Percentiles rank a stretch among this genome's conserved stretches.
These are phyloP conservation scores for Carnegiea gigantea DNA, from an alignment of 179 eudicot species.

Conservation along the genomic window DNA sequence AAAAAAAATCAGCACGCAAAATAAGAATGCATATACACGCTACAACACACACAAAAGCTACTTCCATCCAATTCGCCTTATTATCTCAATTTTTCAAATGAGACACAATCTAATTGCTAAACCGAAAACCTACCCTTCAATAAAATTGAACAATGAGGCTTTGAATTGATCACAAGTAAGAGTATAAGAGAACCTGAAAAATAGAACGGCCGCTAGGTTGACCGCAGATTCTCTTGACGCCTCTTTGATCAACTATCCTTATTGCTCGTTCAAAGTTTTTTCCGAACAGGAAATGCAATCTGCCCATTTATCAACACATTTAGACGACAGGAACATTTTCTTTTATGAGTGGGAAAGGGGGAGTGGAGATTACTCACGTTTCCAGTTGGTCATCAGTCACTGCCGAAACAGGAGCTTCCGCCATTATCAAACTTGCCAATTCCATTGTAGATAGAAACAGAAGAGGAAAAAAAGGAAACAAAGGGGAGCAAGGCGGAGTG, in stretches of 20 bases:
- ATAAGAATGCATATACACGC: no score
- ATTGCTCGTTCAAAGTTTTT: constrained; percentile 86
- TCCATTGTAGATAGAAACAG: neutral
- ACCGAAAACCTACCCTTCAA: no score
- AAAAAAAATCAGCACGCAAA: no score
- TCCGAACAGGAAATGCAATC: constrained; percentile 78
- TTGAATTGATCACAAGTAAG: no score
- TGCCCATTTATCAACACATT: constrained; percentile 7
- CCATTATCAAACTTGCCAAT: constrained; percentile 12
- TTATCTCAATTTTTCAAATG: neutral
- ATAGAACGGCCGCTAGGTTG: constrained; percentile 73
- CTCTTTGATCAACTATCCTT: constrained; percentile 77
- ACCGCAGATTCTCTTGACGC: constrained; percentile 70
- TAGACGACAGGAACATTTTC: no score
- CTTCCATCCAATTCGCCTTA: neutral
- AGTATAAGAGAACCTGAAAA: constrained; percentile 51
- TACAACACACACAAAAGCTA: neutral
- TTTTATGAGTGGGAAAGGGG: neutral
- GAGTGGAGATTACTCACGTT: constrained; percentile 19
- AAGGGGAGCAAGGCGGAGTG: neutral
- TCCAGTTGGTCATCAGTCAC: constrained; percentile 37
- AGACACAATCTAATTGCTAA: neutral
- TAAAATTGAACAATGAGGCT: neutral
- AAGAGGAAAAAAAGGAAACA: no score
- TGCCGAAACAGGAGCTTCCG: neutral